Base-by-base conservation (phyloP, 2,329 filamentous ascomycete species). In the Paramyrothecium sp. region DNA sequence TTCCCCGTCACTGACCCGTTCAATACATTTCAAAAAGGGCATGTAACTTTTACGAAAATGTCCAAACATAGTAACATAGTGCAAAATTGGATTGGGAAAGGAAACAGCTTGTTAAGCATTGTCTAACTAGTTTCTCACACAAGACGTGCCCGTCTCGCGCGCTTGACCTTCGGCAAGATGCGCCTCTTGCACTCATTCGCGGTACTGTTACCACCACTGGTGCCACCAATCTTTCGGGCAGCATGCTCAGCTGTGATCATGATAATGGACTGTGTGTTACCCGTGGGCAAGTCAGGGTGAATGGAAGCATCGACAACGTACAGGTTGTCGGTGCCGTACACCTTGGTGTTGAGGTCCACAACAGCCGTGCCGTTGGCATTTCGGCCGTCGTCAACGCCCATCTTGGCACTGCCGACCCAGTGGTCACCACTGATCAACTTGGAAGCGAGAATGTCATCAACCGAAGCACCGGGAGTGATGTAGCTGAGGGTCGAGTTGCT, bases 271-370 rank as follows among this genome's bases (percentile, higher is more conserved):
- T 67, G 65, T 1, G 65, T 67, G 60, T 67, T 67, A 4, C 65
- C 65, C 0, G 65, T 67, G 2, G 65, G 65, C 38, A 67, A 19
- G 48, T 69, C 85, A 0, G 86, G 85, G 71, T 87, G 85, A 60
- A 88, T 84, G 21, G 80, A 81, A 0, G 82, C 84, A 59, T 88
- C 85, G 3, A 88, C 81, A 13, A 87, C 81, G 64, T 85, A 86
- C 51, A 86, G 71, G 69, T 86, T 86, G 58, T 85, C 80, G 0
- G 81, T 86, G 49, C 84, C 83, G 61, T 82, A 86, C 3, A 86
- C 81, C 67, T 79, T 81, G 53, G 82, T 81, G 67, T 86, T 74
- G 5, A 77, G 65, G 61, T 86, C 83, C 0, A 86, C 83, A 2
- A 86, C 83, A 2, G 79, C 73, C 23, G 73, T 78, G 5, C 83